These are phyloP conservation scores for Stachybotrys chartarum DNA, from an alignment of 2,329 filamentous ascomycete species.

Conservation along the genomic window DNA sequence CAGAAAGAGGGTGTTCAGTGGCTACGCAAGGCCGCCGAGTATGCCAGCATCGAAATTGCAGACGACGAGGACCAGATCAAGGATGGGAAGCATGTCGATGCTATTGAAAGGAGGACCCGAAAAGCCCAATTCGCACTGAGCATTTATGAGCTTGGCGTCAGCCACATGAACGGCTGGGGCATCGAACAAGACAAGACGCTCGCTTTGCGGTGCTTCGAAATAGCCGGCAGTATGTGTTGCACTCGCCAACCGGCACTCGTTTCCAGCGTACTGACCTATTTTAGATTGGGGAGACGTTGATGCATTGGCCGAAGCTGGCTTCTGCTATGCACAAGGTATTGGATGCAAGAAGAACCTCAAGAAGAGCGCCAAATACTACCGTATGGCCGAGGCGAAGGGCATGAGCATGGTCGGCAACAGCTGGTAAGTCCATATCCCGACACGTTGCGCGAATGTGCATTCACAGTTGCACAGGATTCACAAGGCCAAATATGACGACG, in stretches of 20 bases:
- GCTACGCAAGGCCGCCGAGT: conserved; percentile 86
- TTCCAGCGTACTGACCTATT: conserved; percentile 12
- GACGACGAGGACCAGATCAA: conserved; percentile 67
- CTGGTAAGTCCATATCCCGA: conserved; percentile 58
- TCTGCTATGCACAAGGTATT: conserved; percentile 89
- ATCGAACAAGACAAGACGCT: conserved; percentile 86
- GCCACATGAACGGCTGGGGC: conserved; percentile 97
- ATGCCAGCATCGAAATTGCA: conserved; percentile 72
- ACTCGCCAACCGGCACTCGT: neutral
- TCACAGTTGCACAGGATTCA: conserved; percentile 67
- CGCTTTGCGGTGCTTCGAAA: conserved; percentile 89
- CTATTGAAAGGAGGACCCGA: conserved; percentile 68
- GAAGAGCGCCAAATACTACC: conserved; percentile 87
- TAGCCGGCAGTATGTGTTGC: conserved; percentile 64
- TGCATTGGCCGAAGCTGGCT: conserved; percentile 87
- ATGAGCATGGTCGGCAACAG: conserved; percentile 98
- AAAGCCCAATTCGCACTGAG: conserved; percentile 92
- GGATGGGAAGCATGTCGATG: conserved; percentile 56
- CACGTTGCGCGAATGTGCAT: neutral
- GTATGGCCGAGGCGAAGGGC: conserved; percentile 83
- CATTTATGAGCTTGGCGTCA: conserved; percentile 93
- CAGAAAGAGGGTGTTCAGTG: conserved; percentile 84
- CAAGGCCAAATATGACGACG: conserved; percentile 85
- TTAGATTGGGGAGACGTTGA: conserved; percentile 88
- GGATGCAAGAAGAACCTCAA: conserved; percentile 95